Evolutionary conservation across 2,329 filamentous ascomycete genomes (phyloP).

Genomic region (Fusarium sp.): DNA sequence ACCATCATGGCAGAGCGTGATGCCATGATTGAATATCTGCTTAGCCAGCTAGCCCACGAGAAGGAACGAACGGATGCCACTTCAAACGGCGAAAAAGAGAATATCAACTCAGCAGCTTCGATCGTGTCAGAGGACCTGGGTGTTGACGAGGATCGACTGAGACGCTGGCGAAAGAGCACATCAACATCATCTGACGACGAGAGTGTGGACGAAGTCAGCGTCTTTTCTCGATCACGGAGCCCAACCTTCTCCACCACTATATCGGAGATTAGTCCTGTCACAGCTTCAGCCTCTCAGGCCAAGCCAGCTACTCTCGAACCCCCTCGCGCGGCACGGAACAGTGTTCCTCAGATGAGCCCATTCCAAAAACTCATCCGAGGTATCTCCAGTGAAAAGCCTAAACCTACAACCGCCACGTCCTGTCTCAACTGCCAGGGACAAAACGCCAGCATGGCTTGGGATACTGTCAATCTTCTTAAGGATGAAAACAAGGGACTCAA

Average conservation of each 20-base stretch:
- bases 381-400: conserved; percentile 53
- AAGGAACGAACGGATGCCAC: conserved; percentile 59
- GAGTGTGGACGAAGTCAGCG: conserved; percentile 63
- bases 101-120: conserved; percentile 54
- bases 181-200: conserved; percentile 65
- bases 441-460: conserved; percentile 71
- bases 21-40: conserved; percentile 60
- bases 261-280: conserved; percentile 47
- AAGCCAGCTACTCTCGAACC: conserved; percentile 46
- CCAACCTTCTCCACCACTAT: conserved; percentile 61
- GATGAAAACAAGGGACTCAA: conserved; percentile 74
- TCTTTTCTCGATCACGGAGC: conserved; percentile 71
- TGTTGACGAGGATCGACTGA: conserved; percentile 62
- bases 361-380: conserved; percentile 59
- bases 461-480: conserved; percentile 70
- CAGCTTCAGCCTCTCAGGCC: conserved; percentile 32
- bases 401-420: conserved; percentile 41
- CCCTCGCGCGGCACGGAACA: conserved; percentile 49
- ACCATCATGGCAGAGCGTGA: conserved; percentile 66
- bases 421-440: conserved; percentile 70
- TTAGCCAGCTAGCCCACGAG: conserved; percentile 64
- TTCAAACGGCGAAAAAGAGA: conserved; percentile 45
- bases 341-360: conserved; percentile 49
- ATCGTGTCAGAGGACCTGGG: conserved; percentile 65
- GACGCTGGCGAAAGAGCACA: conserved; percentile 58